A percentile compares a stretch with the other conserved stretches of the same genome.
These are phyloP conservation scores for Acanthamoeba sp. DNA, from an alignment of 208 protist species.

Conservation along the genomic window DNA sequence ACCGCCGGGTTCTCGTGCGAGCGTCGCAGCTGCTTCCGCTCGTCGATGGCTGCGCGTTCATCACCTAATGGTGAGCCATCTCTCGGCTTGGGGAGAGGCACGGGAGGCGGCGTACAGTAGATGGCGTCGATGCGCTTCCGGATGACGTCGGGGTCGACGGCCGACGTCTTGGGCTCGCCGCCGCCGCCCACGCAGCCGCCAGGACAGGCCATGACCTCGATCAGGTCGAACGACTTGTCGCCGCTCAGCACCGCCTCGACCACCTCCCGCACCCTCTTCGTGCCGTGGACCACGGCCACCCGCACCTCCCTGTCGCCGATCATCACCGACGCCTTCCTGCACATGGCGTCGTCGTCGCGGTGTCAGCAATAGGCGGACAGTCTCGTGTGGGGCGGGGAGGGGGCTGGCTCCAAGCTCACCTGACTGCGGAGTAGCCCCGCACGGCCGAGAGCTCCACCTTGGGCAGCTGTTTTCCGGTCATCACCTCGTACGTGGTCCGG, in stretches of 20 bases:
- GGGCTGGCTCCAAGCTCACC: not conserved
- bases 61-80: not conserved
- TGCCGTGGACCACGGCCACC: constrained; percentile 76
- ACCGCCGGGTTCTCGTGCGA: constrained; percentile 80
- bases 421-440: constrained; percentile 31
- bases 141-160: constrained; percentile 69
- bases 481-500: constrained; percentile 66
- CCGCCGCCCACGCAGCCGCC: constrained; percentile 86
- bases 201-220: constrained; percentile 86
- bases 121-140: constrained; percentile 76
- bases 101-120: constrained; percentile 58
- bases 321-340: constrained; percentile 75
- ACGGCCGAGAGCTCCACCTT: constrained; percentile 14
- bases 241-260: not conserved
- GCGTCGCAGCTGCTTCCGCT: constrained; percentile 57
- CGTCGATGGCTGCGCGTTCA: constrained; percentile 67
- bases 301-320: constrained; percentile 46
- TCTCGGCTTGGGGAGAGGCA: not conserved
- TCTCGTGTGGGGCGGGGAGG: not conserved
- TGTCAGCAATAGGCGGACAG: not conserved
- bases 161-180: constrained; percentile 81
- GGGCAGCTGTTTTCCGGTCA: constrained; percentile 4
- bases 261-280: constrained; percentile 67
- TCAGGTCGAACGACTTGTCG: constrained; percentile 71
- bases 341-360: no score